Percentiles rank a stretch among this genome's conserved stretches.
Evolutionary conservation across 345 rosid genomes (phyloP).

Genomic region (Melaleuca quinquenervia): DNA sequence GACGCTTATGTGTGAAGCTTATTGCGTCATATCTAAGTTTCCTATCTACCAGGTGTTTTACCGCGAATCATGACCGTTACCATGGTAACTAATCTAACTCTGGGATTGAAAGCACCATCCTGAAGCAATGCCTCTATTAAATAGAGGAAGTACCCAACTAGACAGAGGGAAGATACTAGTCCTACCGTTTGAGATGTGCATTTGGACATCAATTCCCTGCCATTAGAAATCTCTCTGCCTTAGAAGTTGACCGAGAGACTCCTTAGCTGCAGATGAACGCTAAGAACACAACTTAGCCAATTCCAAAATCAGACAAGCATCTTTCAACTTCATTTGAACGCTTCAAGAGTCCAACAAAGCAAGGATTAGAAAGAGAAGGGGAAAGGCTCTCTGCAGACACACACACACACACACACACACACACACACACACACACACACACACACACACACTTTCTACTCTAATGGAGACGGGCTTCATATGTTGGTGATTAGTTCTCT

Average conservation of each 20-base stretch:
- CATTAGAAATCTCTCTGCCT: neutral
- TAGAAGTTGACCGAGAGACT: neutral
- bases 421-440: neutral
- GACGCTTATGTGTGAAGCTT: too few species aligned
- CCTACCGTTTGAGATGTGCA: neutral
- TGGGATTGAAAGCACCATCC: neutral
- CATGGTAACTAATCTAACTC: neutral
- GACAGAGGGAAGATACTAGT: neutral
- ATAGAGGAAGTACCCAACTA: neutral
- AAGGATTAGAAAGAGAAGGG: neutral
- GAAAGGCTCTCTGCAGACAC: neutral
- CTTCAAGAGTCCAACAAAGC: neutral
- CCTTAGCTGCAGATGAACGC: neutral
- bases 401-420: neutral
- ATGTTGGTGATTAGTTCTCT: constrained; percentile 15
- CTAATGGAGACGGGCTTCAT: neutral
- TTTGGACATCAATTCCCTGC: neutral
- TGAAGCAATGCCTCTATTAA: neutral
- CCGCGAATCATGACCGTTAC: neutral
- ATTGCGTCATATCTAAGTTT: neutral
- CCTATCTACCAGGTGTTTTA: neutral
- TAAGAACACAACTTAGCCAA: neutral
- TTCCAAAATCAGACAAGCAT: neutral
- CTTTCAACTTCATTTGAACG: neutral
- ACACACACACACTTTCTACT: neutral